Evolutionary conservation across 2,329 filamentous ascomycete genomes (phyloP).

Genomic region (Diplodia seriata): DNA sequence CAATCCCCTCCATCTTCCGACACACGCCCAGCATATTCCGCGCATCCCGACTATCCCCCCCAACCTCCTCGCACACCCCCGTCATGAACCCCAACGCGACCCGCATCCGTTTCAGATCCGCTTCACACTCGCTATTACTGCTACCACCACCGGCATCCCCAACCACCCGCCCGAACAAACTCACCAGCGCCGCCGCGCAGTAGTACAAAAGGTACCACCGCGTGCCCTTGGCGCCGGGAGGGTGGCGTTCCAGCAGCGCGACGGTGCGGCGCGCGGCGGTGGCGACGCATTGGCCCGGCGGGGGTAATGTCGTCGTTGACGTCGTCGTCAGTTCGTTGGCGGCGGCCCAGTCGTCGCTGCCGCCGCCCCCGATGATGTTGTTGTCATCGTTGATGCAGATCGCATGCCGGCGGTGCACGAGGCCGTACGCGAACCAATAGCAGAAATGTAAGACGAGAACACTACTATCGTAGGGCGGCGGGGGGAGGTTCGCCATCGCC

Average conservation of each 20-base stretch:
- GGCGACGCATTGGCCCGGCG: not conserved
- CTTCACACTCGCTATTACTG: not conserved
- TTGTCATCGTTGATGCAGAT: not conserved
- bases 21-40: not conserved
- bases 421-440: slow-evolving; percentile 10
- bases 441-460: slow-evolving; percentile 3
- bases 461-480: too few species aligned
- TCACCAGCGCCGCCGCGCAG: slow-evolving; percentile 5
- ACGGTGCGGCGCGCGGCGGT: not conserved
- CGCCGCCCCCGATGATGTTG: not conserved
- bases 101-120: not conserved
- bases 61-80: slow-evolving; percentile 1
- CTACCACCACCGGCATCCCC: not conserved
- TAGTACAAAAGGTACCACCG: slow-evolving; percentile 18
- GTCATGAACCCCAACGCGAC: not conserved
- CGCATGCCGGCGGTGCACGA: slow-evolving; percentile 5
- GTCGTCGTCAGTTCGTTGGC: too few species aligned
- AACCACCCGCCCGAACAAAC: not conserved
- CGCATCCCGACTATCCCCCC: not conserved
- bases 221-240: not conserved
- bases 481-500: too few species aligned
- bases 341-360: not conserved
- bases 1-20: slow-evolving; percentile 2
- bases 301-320: not conserved
- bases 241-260: not conserved